Conservation (phyloP, 495 filamentous ascomycete genomes). For the Pseudomonodictys pantanalensis region DNA sequence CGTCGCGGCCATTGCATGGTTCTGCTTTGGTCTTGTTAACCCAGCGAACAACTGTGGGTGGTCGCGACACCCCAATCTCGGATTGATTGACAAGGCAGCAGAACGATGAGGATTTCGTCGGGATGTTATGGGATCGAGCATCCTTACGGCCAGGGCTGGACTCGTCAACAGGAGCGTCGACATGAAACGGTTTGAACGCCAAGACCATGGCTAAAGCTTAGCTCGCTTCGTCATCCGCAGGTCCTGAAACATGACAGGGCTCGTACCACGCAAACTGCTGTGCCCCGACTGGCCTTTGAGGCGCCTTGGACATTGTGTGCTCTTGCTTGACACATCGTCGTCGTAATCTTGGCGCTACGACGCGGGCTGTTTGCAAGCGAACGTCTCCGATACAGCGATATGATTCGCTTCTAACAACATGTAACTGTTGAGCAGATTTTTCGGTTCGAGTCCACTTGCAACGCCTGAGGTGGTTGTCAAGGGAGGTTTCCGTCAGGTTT, state of each 20-base stretch:
- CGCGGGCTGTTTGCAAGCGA: neutral
- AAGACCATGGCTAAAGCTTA: slow-evolving; percentile 23
- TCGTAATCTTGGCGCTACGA: slow-evolving; percentile 6
- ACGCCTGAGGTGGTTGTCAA: neutral
- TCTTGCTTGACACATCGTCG: slow-evolving; percentile 9
- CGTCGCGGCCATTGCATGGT: too few species aligned
- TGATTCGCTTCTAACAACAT: neutral
- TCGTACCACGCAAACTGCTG: neutral
- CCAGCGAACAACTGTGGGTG: too few species aligned
- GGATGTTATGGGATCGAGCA: neutral
- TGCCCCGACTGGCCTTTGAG: neutral
- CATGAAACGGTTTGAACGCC: slow-evolving; percentile 23
- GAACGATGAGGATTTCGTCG: neutral
- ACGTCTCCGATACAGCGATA: neutral
- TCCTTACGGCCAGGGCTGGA: neutral
- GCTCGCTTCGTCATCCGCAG: slow-evolving; percentile 12
- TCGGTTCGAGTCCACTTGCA: neutral
- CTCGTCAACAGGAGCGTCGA: neutral
- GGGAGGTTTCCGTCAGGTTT: slow-evolving; percentile 12
- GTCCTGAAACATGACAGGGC: slow-evolving; percentile 21
- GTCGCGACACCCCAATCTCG: too few species aligned
- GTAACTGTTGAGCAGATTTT: too few species aligned
- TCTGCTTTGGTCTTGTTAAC: too few species aligned
- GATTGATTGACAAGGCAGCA: too few species aligned
- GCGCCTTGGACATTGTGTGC: slow-evolving; percentile 2